Base-by-base conservation (phyloP, 1,284 basidiomycete species). In the Marasmius tenuissimus region DNA sequence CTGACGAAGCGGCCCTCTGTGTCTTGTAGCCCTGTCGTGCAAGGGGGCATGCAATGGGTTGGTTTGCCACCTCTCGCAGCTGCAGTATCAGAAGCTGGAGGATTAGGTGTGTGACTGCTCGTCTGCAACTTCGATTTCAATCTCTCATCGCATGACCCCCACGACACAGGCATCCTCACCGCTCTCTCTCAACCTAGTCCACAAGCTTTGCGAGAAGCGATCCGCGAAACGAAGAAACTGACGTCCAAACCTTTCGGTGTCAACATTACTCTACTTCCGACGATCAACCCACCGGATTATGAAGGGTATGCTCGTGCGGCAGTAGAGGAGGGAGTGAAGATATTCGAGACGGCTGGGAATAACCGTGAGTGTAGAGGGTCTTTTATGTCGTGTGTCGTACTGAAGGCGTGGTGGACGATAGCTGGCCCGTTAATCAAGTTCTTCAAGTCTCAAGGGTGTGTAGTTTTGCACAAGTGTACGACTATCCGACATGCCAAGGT, bases 331-430 rank as follows among this genome's bases (percentile, higher is more conserved):
- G 93, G 93, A n/a, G 83, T 97, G 11, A 81, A 78, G 68, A 89
- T 97, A 57, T 95, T 96, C 71, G 96, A 98, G 79, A 98, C 96
- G 0, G 96, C 96, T 1, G 96, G 96, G 10, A 95, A 92, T 73
- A 94, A 90, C 72, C 92, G 92, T 93, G 68, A 65, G 85, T 73
- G 34, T 9, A 10, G 45, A 38, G 50, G 11, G 37, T 42, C 55
- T 45, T 35, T 8, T 53, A n/a, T 27, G n/a, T 45, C 14, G 16
- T 34, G 20, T 20, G 9, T 40, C 33, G 27, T 50, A 37, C 42
- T 34, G n/a, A 27, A 42, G 12, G 53, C 63, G 37, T 59, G 33
- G 48, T 51, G 10, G 27, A 7, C 33, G 49, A 45, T 16, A 92
- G 91, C 93, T 48, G 91, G 87, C 27, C 85, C 87, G 10, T 78